Conservation (phyloP, 2,329 filamentous ascomycete genomes). For the Diplodia scrobiculata region DNA sequence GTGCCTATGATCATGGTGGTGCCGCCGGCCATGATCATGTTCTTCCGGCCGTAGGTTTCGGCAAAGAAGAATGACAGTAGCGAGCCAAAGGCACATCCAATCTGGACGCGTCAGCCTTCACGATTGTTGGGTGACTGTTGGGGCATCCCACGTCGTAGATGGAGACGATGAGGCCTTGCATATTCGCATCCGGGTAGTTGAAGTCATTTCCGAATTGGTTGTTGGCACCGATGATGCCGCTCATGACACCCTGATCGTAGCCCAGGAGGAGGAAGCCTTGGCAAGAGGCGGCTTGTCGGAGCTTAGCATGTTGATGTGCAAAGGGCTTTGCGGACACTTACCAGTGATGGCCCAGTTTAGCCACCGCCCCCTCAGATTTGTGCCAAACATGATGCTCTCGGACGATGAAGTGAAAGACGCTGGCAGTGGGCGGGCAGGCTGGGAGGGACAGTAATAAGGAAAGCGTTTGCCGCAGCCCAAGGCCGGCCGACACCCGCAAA, state of each 20-base stretch:
- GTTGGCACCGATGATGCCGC: constrained; percentile 44
- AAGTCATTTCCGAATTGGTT: constrained; percentile 48
- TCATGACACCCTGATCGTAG: constrained; percentile 42
- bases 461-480: constrained; percentile 6
- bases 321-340: neutral
- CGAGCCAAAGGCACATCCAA: constrained; percentile 37
- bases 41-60: constrained; percentile 36
- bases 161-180: constrained; percentile 43
- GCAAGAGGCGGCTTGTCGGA: constrained; percentile 31
- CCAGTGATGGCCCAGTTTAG: constrained; percentile 27
- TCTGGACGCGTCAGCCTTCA: constrained; percentile 34
- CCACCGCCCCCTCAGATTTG: neutral
- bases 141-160: constrained; percentile 43
- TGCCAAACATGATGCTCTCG: constrained; percentile 2
- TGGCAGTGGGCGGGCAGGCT: neutral
- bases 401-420: neutral
- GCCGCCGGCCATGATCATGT: constrained; percentile 37
- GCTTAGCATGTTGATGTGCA: constrained; percentile 1
- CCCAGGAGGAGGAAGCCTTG: constrained; percentile 33
- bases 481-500: constrained; percentile 6
- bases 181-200: constrained; percentile 42
- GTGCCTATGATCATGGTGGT: constrained; percentile 45
- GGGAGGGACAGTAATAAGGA: neutral
- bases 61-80: constrained; percentile 36
- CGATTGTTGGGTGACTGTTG: constrained; percentile 36